Evolutionary conservation across 2,329 filamentous ascomycete genomes (phyloP), one percentile per base, ranked within the genome.

Genomic region (Claviceps maximensis): DNA sequence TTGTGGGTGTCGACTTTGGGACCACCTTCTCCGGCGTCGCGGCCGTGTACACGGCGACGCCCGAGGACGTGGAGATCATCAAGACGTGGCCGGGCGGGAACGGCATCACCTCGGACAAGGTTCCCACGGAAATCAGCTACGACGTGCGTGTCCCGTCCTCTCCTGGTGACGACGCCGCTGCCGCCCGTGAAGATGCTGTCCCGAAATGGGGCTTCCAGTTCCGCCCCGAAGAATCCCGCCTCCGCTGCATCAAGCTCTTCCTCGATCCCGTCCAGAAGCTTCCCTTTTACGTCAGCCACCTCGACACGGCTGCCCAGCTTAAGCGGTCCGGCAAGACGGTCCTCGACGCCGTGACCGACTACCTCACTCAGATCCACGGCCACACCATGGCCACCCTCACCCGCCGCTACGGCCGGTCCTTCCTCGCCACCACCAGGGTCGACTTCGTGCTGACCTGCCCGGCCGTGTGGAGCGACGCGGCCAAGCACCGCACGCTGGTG

Each of bases 21-120:
- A 90, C 87, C n/a, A 90, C 86, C 1, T 90, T 87, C 63, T 87
- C 83, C 45, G 86, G 85, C 23, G 84, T 87, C 54, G 84, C 85
- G 7, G 82, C 83, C 31, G 83, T 87, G 4, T 87, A 88, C 61
- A 86, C 83, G 15, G 84, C 81, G 4, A 87, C 82, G 1, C 86
- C 86, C 13, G 86, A 90, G 65, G 86, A 89, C 65, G 75, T 90
- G 54, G 85, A 89, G 64, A 87, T 89, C 61, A 89, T 90, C 71
- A 89, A 89, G 71, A 84, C 80, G 15, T 91, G 87, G 87, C 86
- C 87, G 0, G 87, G 87, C 27, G 85, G 85, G 29, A 89, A 90
- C 63, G 86, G 86, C 61, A 88, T 90, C 69, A 89, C 87, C n/a
- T 89, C 85, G 38, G 86, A 91, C 72, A 91, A 91, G 72, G 86